phyloP scores from a whole-genome alignment of 371 early-diverging fungal genomes.

The Rhizopus stolonifer region DNA sequence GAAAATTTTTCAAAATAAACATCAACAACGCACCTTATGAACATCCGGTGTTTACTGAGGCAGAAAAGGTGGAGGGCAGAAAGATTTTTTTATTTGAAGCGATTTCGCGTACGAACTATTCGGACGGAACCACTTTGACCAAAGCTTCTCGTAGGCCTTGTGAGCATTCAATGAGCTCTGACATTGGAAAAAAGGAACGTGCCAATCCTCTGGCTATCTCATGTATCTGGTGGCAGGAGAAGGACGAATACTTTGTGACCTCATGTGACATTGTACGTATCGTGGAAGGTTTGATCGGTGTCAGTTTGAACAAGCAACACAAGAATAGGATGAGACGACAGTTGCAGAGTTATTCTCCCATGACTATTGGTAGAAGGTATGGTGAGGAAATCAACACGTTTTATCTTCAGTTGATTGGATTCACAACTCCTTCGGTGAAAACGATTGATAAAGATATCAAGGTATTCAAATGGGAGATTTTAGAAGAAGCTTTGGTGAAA shows the following conservation, averaged over 20 bases:
- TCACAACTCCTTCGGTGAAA: slow-evolving; percentile 73
- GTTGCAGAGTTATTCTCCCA: slow-evolving; percentile 76
- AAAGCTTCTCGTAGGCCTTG: slow-evolving; percentile 31
- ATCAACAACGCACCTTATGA: background rate
- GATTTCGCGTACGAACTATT: background rate
- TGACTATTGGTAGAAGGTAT: slow-evolving; percentile 74
- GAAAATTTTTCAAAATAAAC: background rate
- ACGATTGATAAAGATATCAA: slow-evolving; percentile 85
- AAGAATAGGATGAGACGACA: slow-evolving; percentile 85
- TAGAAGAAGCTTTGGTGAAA: slow-evolving; percentile 66
- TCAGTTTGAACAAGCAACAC: slow-evolving; percentile 74
- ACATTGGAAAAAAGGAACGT: slow-evolving; percentile 28
- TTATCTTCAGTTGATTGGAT: slow-evolving; percentile 75
- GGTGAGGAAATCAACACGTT: slow-evolving; percentile 48
- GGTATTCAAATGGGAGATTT: slow-evolving; percentile 70
- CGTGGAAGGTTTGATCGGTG: slow-evolving; percentile 68
- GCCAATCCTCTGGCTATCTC: slow-evolving; percentile 62
- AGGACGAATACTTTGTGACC: slow-evolving; percentile 73
- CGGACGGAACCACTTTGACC: background rate
- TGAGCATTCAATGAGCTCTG: background rate
- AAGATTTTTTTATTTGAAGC: background rate
- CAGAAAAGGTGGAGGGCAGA: background rate
- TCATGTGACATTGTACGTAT: slow-evolving; percentile 77
- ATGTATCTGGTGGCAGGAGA: slow-evolving; percentile 79
- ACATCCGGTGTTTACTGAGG: background rate